Evolutionary conservation across 805 yeast genomes (phyloP).

Genomic region (Lachancea kluyveri): DNA sequence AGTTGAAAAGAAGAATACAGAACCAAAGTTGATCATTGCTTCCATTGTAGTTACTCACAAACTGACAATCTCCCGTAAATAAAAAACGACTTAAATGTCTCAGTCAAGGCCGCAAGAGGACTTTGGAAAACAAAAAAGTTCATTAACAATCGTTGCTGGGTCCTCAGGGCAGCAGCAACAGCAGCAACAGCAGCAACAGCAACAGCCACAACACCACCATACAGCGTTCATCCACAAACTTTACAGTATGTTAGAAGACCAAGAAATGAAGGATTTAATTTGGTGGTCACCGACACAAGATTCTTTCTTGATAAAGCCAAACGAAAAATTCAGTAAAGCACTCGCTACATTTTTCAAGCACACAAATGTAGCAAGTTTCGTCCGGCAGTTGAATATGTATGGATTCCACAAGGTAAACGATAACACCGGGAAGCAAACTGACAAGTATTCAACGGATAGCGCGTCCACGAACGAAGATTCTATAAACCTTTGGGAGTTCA

Average conservation of each 20-base stretch:
- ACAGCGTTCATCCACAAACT: constrained; percentile 78
- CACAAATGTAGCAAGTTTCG: constrained; percentile 73
- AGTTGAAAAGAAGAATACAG: too few relatives aligned
- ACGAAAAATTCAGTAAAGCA: constrained; percentile 80
- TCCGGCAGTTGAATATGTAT: constrained; percentile 75
- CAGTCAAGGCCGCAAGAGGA: too few relatives aligned
- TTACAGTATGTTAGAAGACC: constrained; percentile 85
- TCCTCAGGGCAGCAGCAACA: constrained; percentile 3
- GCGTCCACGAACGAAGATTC: constrained; percentile 7
- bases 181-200: constrained; percentile 1
- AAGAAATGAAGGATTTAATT: constrained; percentile 61
- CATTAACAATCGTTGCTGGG: neutral
- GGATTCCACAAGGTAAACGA: constrained; percentile 62
- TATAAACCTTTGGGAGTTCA: constrained; percentile 70
- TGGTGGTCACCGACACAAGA: constrained; percentile 76
- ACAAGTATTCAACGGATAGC: constrained; percentile 2
- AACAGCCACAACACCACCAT: constrained; percentile 7
- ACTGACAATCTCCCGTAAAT: too few relatives aligned
- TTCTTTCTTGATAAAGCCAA: constrained; percentile 75
- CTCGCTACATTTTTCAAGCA: constrained; percentile 64
- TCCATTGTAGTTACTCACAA: too few relatives aligned
- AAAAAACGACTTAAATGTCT: too few relatives aligned
- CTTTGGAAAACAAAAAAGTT: neutral
- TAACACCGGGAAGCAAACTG: constrained; percentile 10
- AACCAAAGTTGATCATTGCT: too few relatives aligned